Base-by-base conservation (phyloP, 73 alveolate genomes). In the Symbiodinium natans region DNA sequence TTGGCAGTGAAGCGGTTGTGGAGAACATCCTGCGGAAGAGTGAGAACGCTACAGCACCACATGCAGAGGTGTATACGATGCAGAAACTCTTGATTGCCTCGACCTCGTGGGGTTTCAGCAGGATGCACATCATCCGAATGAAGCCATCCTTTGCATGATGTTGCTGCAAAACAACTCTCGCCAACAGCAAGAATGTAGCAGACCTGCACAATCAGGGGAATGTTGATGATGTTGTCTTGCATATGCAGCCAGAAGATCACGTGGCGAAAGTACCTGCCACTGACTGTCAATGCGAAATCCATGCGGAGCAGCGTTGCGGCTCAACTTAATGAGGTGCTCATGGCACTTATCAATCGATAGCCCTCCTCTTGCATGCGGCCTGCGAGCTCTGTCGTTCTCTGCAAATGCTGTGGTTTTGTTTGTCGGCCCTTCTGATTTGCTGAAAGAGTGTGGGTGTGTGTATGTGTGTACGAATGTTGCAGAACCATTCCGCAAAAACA, bases 1-100 rank as follows among this genome's bases (percentile, higher is more conserved):
- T 88, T 88, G 95, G 95, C 71, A 0, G 95, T 88, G 48, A 88
- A 88, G 46, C 95, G 95, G 36, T 88, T 88, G 95, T 88, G 95
- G 43, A 88, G 74, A 11, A 88, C 95, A 33, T 88, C 94, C 94
- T 86, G 56, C 29, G 1, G 38, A 29, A 36, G 39, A 59, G 7
- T 38, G 59, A 36, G n/a, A n/a, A n/a, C n/a, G n/a, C n/a, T n/a
- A 21, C 75, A 56, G 75, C 27, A 56, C 27, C 31, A 56, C 27
- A 21, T 29, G 31, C 75, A 2, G 27, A 56, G 75, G 31, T 21
- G 27, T 56, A 56, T 56, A 21, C 27, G 27, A 56, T 19, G 7
- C 54, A 38, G 52, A 33, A 34, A 77, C 36, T n/a, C 39, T 17
- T n/a, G 15, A 17, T 3, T 41, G 21, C 97, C 88, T 90, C 97